These are phyloP conservation scores for Diaporthe velutina DNA, from an alignment of 2,329 filamentous ascomycete species.

Conservation along the genomic window DNA sequence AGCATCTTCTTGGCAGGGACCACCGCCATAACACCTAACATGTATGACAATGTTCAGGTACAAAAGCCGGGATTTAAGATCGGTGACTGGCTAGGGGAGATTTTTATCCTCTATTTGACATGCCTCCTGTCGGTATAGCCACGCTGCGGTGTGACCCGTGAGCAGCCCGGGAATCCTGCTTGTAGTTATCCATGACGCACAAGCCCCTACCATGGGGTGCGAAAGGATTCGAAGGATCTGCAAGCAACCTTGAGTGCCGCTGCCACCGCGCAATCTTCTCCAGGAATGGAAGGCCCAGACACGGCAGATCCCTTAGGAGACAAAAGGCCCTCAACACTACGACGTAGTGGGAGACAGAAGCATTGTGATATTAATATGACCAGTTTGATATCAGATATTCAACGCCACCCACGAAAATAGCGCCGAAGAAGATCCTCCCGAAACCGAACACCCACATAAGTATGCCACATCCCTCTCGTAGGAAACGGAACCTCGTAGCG, in stretches of 20 bases:
- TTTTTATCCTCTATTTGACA: background rate
- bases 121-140: background rate
- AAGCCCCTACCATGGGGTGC: background rate
- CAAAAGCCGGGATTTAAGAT: background rate
- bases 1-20: background rate
- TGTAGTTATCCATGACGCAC: background rate
- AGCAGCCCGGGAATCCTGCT: background rate
- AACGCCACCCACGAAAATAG: background rate
- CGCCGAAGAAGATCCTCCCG: background rate
- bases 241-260: background rate
- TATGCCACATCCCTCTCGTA: background rate
- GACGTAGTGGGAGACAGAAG: too few species aligned
- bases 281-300: background rate
- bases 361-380: background rate
- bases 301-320: background rate
- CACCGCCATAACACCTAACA: background rate
- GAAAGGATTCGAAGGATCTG: slow-evolving; percentile 17
- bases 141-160: background rate
- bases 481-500: background rate
- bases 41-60: background rate
- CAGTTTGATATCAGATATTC: background rate
- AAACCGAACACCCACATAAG: too few species aligned
- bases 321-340: background rate
- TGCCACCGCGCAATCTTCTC: background rate
- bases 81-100: background rate